A percentile compares a stretch with the other conserved stretches of the same genome.
These are phyloP conservation scores for Paramyrothecium sp. DNA, from an alignment of 2,329 filamentous ascomycete species.

Conservation along the genomic window DNA sequence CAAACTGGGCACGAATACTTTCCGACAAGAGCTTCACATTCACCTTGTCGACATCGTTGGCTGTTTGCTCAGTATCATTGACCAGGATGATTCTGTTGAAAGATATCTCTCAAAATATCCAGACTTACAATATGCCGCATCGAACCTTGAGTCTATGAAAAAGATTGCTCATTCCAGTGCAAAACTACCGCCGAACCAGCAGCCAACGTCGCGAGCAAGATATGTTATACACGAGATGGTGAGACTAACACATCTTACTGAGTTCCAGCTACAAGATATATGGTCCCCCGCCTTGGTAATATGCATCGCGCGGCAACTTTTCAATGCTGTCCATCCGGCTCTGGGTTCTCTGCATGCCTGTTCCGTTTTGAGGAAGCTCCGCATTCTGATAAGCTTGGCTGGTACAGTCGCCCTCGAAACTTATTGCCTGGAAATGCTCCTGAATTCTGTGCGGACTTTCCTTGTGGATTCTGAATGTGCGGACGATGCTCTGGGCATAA, in stretches of 20 bases:
- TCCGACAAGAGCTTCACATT: slow-evolving; percentile 60
- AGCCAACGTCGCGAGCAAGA: slow-evolving; percentile 81
- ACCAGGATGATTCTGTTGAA: slow-evolving; percentile 74
- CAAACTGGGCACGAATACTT: slow-evolving; percentile 65
- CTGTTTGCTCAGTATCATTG: slow-evolving; percentile 72
- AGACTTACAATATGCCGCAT: slow-evolving; percentile 57
- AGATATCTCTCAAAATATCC: slow-evolving; percentile 61
- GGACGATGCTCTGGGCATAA: slow-evolving; percentile 84
- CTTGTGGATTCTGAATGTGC: slow-evolving; percentile 83
- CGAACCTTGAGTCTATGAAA: slow-evolving; percentile 69
- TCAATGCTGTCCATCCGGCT: slow-evolving; percentile 79
- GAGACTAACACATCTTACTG: slow-evolving; percentile 72
- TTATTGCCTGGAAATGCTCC: slow-evolving; percentile 87
- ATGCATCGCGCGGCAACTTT: slow-evolving; percentile 71
- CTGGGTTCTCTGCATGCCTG: slow-evolving; percentile 86
- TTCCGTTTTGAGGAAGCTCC: slow-evolving; percentile 80
- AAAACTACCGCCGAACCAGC: slow-evolving; percentile 72
- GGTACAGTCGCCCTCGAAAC: slow-evolving; percentile 69
- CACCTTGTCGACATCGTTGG: slow-evolving; percentile 78
- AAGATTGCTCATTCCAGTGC: slow-evolving; percentile 63
- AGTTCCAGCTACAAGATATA: slow-evolving; percentile 61
- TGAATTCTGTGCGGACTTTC: slow-evolving; percentile 77
- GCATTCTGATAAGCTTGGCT: slow-evolving; percentile 76
- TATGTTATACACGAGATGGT: slow-evolving; percentile 74
- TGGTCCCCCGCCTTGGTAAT: slow-evolving; percentile 77